Evolutionary conservation across 2,329 filamentous ascomycete species (phyloP), one percentile per base, ranked within the genome.

Genomic region (Pestalotiopsis sp.): DNA sequence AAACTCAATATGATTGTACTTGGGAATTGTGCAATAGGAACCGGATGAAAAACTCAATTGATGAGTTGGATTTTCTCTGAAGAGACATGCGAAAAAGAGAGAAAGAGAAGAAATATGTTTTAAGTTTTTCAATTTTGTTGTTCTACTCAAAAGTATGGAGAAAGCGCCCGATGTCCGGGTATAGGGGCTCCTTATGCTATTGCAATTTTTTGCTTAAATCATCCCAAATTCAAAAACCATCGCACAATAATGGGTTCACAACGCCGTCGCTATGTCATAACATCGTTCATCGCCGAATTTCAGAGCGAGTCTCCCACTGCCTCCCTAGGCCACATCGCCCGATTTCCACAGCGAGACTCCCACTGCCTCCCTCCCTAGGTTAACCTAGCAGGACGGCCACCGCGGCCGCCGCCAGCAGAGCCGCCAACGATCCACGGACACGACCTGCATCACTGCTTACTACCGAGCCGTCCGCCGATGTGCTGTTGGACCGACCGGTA

Each of bases 361-460:
- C 45, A 36, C 45, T 52, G 20, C 3, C 20, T 52, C 11, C 17
- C 20, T 23, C 20, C 20, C 17, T 52, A 20, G 7, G 17, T 52
- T 52, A 52, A 77, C 70, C 68, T 9, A 85, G 73, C 66, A 85
- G 70, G 23, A 86, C 71, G 4, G 79, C 80, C 12, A 79, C 83
- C 4, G 75, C 82, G 31, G 85, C 66, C 71, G 85, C 85, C 3
- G 80, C 80, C 65, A 84, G 75, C 65, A 87, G 70, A 9, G 83
- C 83, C 2, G 78, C 82, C 12, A 76, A 77, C 13, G 68, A 70
- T 57, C 60, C 27, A 63, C 27, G 68, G 45, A 65, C 61, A 58
- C 72, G 65, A 25, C 71, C 70, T 52, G 65, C 71, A 49, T 72
- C 69, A 38, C 66, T 60, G 27, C 27, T 27, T 27, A 4, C 27